Conservation (phyloP, 345 rosid species). For the Gossypium stocksii region DNA sequence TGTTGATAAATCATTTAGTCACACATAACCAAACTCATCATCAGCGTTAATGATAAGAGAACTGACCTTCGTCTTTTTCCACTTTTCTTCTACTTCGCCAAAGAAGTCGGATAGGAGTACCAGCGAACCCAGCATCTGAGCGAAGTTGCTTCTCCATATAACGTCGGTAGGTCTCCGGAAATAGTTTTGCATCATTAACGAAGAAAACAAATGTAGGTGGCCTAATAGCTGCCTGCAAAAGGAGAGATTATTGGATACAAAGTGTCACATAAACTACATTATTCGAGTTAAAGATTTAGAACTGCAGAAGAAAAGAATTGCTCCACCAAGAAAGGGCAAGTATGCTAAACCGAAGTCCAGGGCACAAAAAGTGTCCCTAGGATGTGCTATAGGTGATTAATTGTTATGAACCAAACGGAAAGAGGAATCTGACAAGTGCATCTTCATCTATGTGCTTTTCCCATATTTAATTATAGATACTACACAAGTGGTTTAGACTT, state of each 20-base stretch:
- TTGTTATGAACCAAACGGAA: background rate
- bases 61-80: slow-evolving; percentile 56
- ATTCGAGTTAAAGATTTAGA: background rate
- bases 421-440: background rate
- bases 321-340: background rate
- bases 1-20: background rate
- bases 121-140: slow-evolving; percentile 75
- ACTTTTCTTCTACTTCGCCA: slow-evolving; percentile 89
- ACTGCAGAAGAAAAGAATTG: background rate
- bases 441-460: background rate
- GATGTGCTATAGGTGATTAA: background rate
- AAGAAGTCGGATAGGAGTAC: slow-evolving; percentile 83
- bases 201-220: slow-evolving; percentile 97
- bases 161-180: slow-evolving; percentile 82
- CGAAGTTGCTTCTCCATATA: slow-evolving; percentile 97
- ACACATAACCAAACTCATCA: background rate
- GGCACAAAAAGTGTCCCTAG: background rate
- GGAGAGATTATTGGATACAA: slow-evolving; percentile 8
- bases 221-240: slow-evolving; percentile 86
- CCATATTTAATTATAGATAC: background rate
- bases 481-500: background rate
- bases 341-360: background rate
- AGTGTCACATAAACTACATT: background rate
- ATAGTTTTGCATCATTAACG: slow-evolving; percentile 83
- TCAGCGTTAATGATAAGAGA: background rate